These are phyloP conservation scores for Coemansia sp. DNA, from an alignment of 192 early-diverging fungal species.

Conservation along the genomic window DNA sequence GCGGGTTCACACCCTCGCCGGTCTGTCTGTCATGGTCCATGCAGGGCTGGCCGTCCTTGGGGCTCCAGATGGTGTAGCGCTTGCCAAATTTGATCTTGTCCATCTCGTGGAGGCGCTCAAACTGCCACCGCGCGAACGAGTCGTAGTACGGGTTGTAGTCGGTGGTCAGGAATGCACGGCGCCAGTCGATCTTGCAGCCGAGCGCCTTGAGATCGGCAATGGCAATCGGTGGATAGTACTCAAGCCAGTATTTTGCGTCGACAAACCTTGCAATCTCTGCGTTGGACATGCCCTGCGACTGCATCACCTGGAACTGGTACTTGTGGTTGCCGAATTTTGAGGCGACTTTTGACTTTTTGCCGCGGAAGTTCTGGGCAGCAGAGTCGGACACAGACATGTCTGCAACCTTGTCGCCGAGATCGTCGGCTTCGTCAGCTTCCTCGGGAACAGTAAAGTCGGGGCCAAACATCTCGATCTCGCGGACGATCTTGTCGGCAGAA, in stretches of 20 bases:
- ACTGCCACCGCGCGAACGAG: constrained; percentile 97
- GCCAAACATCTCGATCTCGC: constrained; percentile 58
- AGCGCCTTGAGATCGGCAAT: constrained; percentile 76
- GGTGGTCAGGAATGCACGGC: constrained; percentile 96
- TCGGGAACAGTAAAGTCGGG: constrained; percentile 46
- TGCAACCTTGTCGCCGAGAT: constrained; percentile 41
- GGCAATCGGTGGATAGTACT: constrained; percentile 91
- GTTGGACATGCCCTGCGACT: constrained; percentile 77
- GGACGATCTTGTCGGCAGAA: constrained; percentile 56
- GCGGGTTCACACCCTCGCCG: constrained; percentile 92
- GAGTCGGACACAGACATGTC: constrained; percentile 52
- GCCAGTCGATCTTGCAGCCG: constrained; percentile 90
- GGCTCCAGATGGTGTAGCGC: constrained; percentile 96
- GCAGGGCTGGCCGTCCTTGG: constrained; percentile 93
- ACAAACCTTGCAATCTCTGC: constrained; percentile 94
- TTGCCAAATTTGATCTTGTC: constrained; percentile 94
- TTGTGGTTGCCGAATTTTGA: constrained; percentile 82
- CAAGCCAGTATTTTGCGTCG: constrained; percentile 88
- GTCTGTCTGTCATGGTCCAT: constrained; percentile 98
- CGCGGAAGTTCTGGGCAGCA: constrained; percentile 31
- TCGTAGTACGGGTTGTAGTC: constrained; percentile 98
- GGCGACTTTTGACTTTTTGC: constrained; percentile 80
- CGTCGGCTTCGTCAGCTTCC: constrained; percentile 31
- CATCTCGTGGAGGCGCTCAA: constrained; percentile 80
- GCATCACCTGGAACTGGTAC: constrained; percentile 99